Base-by-base conservation (phyloP, 345 rosid genomes). In the Rubroshorea leprosula region DNA sequence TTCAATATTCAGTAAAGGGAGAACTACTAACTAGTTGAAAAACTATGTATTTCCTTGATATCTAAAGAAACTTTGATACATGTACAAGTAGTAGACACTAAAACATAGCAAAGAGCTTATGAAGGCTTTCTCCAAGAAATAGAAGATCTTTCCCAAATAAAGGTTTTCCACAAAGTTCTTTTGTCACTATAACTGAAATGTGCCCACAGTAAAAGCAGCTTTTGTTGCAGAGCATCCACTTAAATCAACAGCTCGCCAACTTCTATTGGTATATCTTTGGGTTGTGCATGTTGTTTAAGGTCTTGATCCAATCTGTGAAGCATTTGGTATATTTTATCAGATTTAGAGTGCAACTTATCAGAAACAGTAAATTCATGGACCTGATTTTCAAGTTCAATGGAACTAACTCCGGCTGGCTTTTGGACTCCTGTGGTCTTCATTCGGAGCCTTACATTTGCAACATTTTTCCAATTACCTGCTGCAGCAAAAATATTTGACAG, bases 401-500 rank as follows among this genome's bases (percentile, higher is more conserved):
- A 85, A 68, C 96, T 87, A 68, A 81, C 84, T 57, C 96, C 94
- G 0, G 89, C 80, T 18, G 82, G 78, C 66, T 85, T 87, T 63
- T 78, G 75, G 15, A 73, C 58, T 61, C 87, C 74, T 14, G 66
- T 47, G 27, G 76, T 78, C 75, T 75, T 90, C 91, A 83, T 80
- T 54, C 64, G 74, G 47, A 65, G 67, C 74, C 97, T 83, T 61
- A 80, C 57, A 47, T 63, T 67, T 24, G 96, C 93, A 75, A 75
- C 90, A n/a, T 69, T 64, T 38, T 70, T 69, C 96, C 95, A 85
- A 60, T 85, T 78, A 38, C 86, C 80, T 23, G 80, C 65, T 58
- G 83, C 78, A 49, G 96, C 83, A 58, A 72, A 79, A 46, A 87
- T 80, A 72, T 85, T 90, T 17, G 89, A 78, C 76, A 82, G 53